phyloP scores from a whole-genome alignment of 495 filamentous ascomycete genomes.

The Penicillium canariense region DNA sequence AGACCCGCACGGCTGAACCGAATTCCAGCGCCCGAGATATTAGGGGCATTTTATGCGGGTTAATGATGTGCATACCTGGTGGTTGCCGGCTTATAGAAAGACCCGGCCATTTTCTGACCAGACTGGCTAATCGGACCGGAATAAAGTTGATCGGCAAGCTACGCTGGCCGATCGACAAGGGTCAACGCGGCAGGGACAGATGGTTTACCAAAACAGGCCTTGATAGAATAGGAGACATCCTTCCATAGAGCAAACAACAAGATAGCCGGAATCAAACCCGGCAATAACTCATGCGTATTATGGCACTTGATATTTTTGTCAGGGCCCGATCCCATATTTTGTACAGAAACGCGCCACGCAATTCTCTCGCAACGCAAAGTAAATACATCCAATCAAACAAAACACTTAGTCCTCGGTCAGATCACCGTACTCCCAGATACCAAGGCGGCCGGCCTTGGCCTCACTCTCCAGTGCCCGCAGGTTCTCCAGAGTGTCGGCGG shows the following conservation, averaged over 20 bases:
- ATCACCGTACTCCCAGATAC: slow-evolving; percentile 99
- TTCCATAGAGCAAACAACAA: neutral
- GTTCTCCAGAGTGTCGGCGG: slow-evolving; percentile 61
- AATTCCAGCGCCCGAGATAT: neutral
- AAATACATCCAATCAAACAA: slow-evolving; percentile 13
- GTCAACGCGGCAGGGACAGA: neutral
- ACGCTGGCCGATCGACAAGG: slow-evolving; percentile 1
- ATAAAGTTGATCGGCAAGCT: slow-evolving; percentile 2
- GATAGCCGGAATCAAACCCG: neutral
- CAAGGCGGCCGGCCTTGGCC: slow-evolving; percentile 73
- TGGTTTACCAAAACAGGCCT: neutral
- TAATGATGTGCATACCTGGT: neutral
- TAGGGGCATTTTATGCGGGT: neutral
- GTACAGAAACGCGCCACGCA: slow-evolving; percentile 16
- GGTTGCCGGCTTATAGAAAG: too few species aligned
- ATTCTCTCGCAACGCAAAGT: slow-evolving; percentile 14
- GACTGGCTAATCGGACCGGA: neutral
- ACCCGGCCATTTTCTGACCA: too few species aligned
- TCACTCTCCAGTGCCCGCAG: slow-evolving; percentile 66
- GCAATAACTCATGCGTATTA: slow-evolving; percentile 4
- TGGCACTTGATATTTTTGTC: slow-evolving; percentile 10
- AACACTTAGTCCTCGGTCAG: slow-evolving; percentile 72
- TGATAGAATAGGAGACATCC: neutral
- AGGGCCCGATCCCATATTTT: slow-evolving; percentile 13
- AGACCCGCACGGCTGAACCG: neutral